Evolutionary conservation across 192 early-diverging fungal genomes (phyloP), one percentile per base, ranked within the genome.

Genomic region (Rhizophlyctis rosea): DNA sequence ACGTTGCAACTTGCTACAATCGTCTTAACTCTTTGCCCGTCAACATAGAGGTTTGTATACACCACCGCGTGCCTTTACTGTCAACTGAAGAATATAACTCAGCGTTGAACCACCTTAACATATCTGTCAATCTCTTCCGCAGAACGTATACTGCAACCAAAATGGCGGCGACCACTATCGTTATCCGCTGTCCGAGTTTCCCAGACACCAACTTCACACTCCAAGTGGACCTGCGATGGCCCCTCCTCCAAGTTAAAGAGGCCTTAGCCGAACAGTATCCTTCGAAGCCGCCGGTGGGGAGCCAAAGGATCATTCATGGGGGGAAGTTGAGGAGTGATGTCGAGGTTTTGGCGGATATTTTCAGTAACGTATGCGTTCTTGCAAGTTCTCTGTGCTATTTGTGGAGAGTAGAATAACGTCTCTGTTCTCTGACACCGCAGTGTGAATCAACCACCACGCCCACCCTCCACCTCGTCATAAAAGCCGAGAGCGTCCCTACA

Each of bases 381-480:
- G n/a, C n/a, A n/a, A n/a, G n/a, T n/a, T n/a, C n/a, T n/a, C n/a
- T n/a, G n/a, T n/a, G n/a, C n/a, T n/a, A n/a, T n/a, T n/a, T n/a
- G n/a, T n/a, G n/a, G n/a, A n/a, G n/a, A n/a, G n/a, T n/a, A n/a
- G n/a, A n/a, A n/a, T 24, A 24, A 18, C 44, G 24, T 57, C n/a
- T 18, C 44, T 69, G 9, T 27, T 39, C 31, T 9, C 53, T 1
- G 34, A 21, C 34, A 59, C 29, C 50, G 62, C n/a, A 27, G 0
- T 31, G 3, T n/a, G 39, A 44, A 7, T 18, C 18, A 44, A 31
- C 32, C 7, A n/a, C 36, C 27, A 51, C 68, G 14, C 58, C 39
- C 5, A 61, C 51, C 23, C 35, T 71, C 21, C 69, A 71, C 39
- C 24, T 71, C 7, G 69, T 71, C 18, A 16, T 70, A 13, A 70